A percentile compares a stretch with the other conserved stretches of the same genome.
Conservation (phyloP, 768 basidiomycete genomes). For the Boletus barrowsii region DNA sequence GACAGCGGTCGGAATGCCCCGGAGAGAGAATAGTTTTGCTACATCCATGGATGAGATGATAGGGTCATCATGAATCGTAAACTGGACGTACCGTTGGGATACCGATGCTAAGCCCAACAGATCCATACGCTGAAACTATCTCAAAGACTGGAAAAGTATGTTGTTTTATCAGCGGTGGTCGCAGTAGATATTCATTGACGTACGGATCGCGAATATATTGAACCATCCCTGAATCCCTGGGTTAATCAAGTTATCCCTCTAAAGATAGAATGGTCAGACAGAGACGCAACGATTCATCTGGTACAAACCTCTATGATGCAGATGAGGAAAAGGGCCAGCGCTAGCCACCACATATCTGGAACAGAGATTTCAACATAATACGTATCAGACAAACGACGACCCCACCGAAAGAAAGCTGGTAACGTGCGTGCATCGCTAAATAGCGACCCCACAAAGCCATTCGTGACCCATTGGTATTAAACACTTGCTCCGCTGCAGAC, state of each 20-base stretch:
- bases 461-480: constrained; percentile 44
- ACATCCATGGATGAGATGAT: constrained; percentile 3
- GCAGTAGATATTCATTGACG: constrained; percentile 24
- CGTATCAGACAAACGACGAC: constrained; percentile 15
- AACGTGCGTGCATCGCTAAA: constrained; percentile 76
- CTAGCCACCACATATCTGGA: constrained; percentile 97
- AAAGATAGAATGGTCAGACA: constrained; percentile 7
- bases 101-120: constrained; percentile 87
- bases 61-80: neutral
- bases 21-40: constrained; percentile 81
- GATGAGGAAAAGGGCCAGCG: constrained; percentile 75
- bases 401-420: constrained; percentile 87
- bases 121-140: constrained; percentile 83
- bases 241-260: constrained; percentile 62
- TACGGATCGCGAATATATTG: constrained; percentile 77
- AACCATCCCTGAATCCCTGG: constrained; percentile 63
- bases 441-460: constrained; percentile 73
- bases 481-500: constrained; percentile 44
- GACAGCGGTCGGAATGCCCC: constrained; percentile 78
- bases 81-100: constrained; percentile 63
- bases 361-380: neutral
- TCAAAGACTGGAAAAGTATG: constrained; percentile 66
- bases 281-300: neutral
- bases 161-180: neutral
- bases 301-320: constrained; percentile 86